Conservation (phyloP, 768 basidiomycete species). For the Lactarius vividus region DNA sequence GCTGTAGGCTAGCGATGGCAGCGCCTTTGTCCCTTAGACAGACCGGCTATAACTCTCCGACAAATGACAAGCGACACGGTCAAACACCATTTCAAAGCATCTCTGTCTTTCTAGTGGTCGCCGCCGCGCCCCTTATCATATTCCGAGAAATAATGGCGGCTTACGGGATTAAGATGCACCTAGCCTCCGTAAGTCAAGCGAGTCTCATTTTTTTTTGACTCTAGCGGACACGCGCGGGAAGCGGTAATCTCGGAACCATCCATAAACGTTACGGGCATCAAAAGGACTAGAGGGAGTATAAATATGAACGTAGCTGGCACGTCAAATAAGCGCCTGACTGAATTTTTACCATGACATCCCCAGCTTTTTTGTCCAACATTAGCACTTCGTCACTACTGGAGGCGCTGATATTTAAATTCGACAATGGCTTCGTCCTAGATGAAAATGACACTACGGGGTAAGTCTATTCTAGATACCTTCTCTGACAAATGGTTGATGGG, state of each 20-base stretch:
- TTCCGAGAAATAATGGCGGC: constrained; percentile 19
- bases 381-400: constrained; percentile 18
- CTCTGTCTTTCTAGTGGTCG: constrained; percentile 1
- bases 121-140: not conserved
- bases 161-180: constrained; percentile 21
- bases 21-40: not conserved
- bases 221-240: constrained; percentile 19
- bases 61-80: not conserved
- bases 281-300: constrained; percentile 15
- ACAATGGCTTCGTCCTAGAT: constrained; percentile 15
- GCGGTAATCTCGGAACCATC: constrained; percentile 23
- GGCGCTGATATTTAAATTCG: constrained; percentile 22
- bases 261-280: constrained; percentile 22
- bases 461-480: not conserved
- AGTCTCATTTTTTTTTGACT: constrained; percentile 18
- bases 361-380: constrained; percentile 18
- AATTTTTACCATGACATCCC: constrained; percentile 22
- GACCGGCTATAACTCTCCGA: not conserved
- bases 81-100: not conserved
- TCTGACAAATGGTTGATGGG: constrained; percentile 6
- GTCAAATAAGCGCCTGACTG: constrained; percentile 21
- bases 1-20: constrained; percentile 4
- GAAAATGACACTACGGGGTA: constrained; percentile 13
- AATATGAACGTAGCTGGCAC: constrained; percentile 17
- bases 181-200: constrained; percentile 19